Evolutionary conservation across 164 flowering plant genomes (phyloP), one percentile per base, ranked within the genome.

Genomic region (Umbilicus rupestris): DNA sequence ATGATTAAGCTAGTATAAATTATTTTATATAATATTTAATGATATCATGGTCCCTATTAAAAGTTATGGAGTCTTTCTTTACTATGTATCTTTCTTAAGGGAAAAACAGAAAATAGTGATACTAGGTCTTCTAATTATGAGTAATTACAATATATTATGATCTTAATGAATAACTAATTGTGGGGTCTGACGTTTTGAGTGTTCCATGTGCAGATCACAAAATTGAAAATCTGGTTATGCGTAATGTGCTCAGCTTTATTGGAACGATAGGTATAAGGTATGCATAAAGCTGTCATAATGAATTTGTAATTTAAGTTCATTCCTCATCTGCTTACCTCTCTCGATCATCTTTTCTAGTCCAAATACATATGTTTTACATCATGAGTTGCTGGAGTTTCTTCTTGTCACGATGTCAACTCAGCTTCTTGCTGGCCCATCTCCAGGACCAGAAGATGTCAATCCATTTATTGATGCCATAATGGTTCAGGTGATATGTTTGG

Each of bases 361-460:
- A 66, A 66, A 71, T 29, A 85, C 95, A 10, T 88, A 79, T 68
- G 80, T 79, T 67, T 82, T 94, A 64, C 99, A 94, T 76, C 80
- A 81, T 72, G 99, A 91, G 73, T 83, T 91, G 78, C 89, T 91
- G 71, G 84, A 86, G 75, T 91, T 94, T 74, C 78, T 87, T 89
- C 80, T 94, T 58, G 83, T 87, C 68, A 84, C 96, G 46, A 85
- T 91, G 92, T 91, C 99, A 59, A 91, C 96, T 75, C 99, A 94
- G 74, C 96, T 94, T 78, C 84, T 82, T 59, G 79, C 86, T 72
- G 96, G 88, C 63, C 95, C 97, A 71, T 82, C 95, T 68, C 93
- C 92, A 17, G 89, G 94, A 73, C 89, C 84, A 60, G 72, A 76
- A 68, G 97, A 89, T 75, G 78, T 78, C n/a, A 90, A 94, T 69